Base-by-base conservation (phyloP, 176 grass and related monocot species). In the Ampelocalamus luodianensis region DNA sequence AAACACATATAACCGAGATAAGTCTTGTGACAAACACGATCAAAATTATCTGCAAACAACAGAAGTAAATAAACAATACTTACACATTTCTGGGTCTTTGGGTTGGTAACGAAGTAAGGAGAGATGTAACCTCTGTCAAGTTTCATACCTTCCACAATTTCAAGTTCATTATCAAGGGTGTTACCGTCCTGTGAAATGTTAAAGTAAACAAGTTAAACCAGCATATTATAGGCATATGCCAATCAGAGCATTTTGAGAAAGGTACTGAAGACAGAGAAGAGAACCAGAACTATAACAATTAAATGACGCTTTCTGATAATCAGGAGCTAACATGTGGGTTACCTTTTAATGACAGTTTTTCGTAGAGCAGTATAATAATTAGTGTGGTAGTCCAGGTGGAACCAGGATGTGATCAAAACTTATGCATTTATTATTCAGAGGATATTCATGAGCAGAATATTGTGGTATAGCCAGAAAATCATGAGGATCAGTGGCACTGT, bases 121-220 rank as follows among this genome's bases (percentile, higher is more conserved):
- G 96, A 99, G 87, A 99, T 99, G 82, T 96, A 99, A 51, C 96
- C 93, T 76, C 96, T 88, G 73, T 99, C 96, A 56, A 99, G 90
- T 66, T 99, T 96, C 96, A 99, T 99, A 68, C 96, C 96, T 77
- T 99, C 96, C 73, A 99, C 96, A 73, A 99, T 93, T 92, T 99
- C 96, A 77, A 99, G 81, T 68, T 99, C 96, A 72, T 99, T 96
- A 49, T 92, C 85, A 24, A 99, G 83, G 22, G 96, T 99, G 68
- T 99, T 99, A 50, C 96, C 96, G 72, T 99, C 96, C 96, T 98
- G 51, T 2, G 14, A 76, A 53, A 71, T 38, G 37, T 78, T 68
- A 27, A 44, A 34, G 16, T 60, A 44, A 82, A 75, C n/a, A 77
- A 67, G 55, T 48, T 72, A 61, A 74, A 70, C 12, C 14, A 61